Evolutionary conservation across 495 filamentous ascomycete genomes (phyloP), one percentile per base, ranked within the genome.

Genomic region (Penicillium samsonianum): DNA sequence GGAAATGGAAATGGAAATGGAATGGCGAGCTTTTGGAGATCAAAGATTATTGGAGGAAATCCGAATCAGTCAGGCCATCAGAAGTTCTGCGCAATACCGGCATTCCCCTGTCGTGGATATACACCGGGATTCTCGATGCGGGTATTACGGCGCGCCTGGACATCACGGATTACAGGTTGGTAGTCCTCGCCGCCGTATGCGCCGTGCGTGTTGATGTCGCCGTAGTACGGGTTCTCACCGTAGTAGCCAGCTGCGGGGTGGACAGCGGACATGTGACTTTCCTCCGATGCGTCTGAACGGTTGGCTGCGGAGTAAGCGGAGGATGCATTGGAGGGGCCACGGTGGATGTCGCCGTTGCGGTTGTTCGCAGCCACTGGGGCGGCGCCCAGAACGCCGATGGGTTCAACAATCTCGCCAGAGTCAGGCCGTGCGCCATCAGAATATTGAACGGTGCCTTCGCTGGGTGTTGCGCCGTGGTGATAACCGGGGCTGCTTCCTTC

Each of bases 1-100:
- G n/a, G n/a, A 43, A 14, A 35, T 12, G 33, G 16, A 23, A 45
- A 45, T 6, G 28, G 19, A 23, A 42, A 55, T 25, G 23, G 23
- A 25, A 25, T 31, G 59, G 48, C 59, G 53, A 53, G 54, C 54
- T 61, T 61, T 61, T 60, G 54, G 47, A 33, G 23, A 33, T 30
- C 17, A 41, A 22, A 53, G 20, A 46, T 28, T 35, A 56, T 45
- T 22, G 45, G 46, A 35, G 20, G 28, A 31, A 38, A 41, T 43
- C 46, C 40, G 62, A 40, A 19, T 28, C 56, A 58, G 42, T 63
- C 12, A 25, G n/a, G 22, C 50, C 11, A 53, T 72, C 80, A 98
- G 64, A 98, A 98, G 65, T 98, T 98, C 69, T 97, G 94, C n/a
- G 94, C 90, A 67, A 98, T 98, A 48, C 94, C 94, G 28, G 91